A percentile compares a stretch with the other conserved stretches of the same genome.
Conservation (phyloP, 2,329 filamentous ascomycete genomes). For the Bimuria novae-zelandiae region DNA sequence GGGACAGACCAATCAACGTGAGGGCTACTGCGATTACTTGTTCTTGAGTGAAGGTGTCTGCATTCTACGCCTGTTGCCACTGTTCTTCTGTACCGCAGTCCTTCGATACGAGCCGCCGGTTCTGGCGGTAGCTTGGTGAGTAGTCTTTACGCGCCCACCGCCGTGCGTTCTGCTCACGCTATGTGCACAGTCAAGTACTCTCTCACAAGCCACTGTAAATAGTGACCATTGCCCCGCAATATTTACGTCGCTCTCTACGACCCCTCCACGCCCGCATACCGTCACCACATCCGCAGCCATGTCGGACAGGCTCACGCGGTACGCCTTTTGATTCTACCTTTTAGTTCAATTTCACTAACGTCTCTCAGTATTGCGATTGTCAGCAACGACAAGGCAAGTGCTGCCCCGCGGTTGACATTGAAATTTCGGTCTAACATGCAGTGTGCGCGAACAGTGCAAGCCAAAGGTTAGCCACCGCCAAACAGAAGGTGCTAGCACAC, state of each 20-base stretch:
- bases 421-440: constrained; percentile 42
- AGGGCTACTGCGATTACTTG: not conserved
- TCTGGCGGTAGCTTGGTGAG: not conserved
- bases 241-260: not conserved
- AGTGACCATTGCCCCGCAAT: constrained; percentile 3
- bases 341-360: too few relatives aligned
- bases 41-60: not conserved
- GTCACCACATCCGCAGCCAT: constrained; percentile 54
- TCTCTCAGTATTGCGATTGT: constrained; percentile 85
- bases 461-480: constrained; percentile 66
- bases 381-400: constrained; percentile 88
- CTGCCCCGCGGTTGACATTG: constrained; percentile 37
- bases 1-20: constrained; percentile 2
- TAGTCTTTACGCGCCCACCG: not conserved
- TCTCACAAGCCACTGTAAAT: not conserved
- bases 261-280: not conserved
- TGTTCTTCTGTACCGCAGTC: not conserved
- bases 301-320: constrained; percentile 96
- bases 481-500: constrained; percentile 19
- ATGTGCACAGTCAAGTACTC: too few relatives aligned
- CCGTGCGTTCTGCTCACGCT: not conserved
- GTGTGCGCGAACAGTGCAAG: constrained; percentile 71
- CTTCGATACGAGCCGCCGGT: not conserved
- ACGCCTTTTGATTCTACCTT: too few relatives aligned
- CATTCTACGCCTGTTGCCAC: not conserved